Percentiles rank a stretch among this genome's conserved stretches.
These are phyloP conservation scores for Macrolepiota fuliginosa DNA, from an alignment of 768 basidiomycete species.

Conservation along the genomic window DNA sequence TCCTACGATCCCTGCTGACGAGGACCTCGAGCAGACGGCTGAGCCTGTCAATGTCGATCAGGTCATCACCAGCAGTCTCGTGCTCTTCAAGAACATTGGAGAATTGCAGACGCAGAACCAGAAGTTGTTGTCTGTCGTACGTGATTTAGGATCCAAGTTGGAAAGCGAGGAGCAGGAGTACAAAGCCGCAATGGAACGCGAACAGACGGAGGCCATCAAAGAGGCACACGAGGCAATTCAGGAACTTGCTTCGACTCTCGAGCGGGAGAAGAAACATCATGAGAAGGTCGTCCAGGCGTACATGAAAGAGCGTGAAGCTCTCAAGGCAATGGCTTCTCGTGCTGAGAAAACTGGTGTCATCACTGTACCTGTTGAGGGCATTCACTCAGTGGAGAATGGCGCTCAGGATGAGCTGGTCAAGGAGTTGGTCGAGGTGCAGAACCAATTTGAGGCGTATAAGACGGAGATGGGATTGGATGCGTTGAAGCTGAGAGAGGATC, in stretches of 20 bases:
- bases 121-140: slow-evolving; percentile 77
- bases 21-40: slow-evolving; percentile 46
- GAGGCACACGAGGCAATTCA: slow-evolving; percentile 90
- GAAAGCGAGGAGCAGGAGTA: slow-evolving; percentile 83
- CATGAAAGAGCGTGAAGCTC: slow-evolving; percentile 84
- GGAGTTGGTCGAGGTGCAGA: slow-evolving; percentile 72
- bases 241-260: slow-evolving; percentile 73
- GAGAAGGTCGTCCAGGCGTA: slow-evolving; percentile 76
- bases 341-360: slow-evolving; percentile 33
- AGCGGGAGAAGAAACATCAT: slow-evolving; percentile 69
- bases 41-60: slow-evolving; percentile 56
- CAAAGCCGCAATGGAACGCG: slow-evolving; percentile 63
- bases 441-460: slow-evolving; percentile 78
- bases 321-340: slow-evolving; percentile 70
- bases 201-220: slow-evolving; percentile 75
- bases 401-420: slow-evolving; percentile 39
- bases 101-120: slow-evolving; percentile 91
- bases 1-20: slow-evolving; percentile 74
- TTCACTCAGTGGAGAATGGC: background rate
- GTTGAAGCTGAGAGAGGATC: slow-evolving; percentile 67
- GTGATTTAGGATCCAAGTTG: slow-evolving; percentile 81
- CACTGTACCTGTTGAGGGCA: slow-evolving; percentile 16
- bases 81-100: slow-evolving; percentile 79
- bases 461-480: slow-evolving; percentile 81
- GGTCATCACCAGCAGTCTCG: slow-evolving; percentile 86